Percentiles rank a stretch among this genome's conserved stretches.
Conservation (phyloP, 768 basidiomycete species). For the Tephrocybe sp. region DNA sequence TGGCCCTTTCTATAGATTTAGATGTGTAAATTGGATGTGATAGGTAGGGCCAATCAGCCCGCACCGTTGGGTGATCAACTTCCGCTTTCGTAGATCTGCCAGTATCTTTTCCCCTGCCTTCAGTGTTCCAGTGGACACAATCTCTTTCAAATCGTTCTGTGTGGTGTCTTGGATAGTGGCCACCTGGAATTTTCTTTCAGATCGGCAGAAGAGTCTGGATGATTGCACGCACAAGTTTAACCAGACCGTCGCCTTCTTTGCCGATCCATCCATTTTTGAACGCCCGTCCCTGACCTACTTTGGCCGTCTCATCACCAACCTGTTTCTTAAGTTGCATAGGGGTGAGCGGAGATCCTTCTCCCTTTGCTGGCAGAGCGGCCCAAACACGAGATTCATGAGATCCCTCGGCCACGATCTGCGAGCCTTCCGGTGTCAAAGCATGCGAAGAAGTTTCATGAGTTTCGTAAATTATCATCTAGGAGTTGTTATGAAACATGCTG, state of each 20-base stretch:
- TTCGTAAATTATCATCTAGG: conserved; percentile 81
- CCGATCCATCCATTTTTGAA: conserved; percentile 98
- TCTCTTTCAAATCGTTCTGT: conserved; percentile 68
- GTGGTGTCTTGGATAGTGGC: conserved; percentile 72
- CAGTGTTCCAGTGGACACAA: conserved; percentile 72
- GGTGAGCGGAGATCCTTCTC: conserved; percentile 65
- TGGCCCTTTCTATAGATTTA: conserved; percentile 81
- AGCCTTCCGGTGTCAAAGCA: conserved; percentile 80
- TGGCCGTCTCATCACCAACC: conserved; percentile 86
- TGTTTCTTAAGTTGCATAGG: conserved; percentile 66
- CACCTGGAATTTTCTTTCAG: conserved; percentile 40
- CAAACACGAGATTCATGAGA: conserved; percentile 97
- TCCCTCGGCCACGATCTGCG: conserved; percentile 73
- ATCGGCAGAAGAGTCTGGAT: conserved; percentile 4
- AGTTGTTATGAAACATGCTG: conserved; percentile 14
- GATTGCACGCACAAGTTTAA: conserved; percentile 70
- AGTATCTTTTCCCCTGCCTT: conserved; percentile 77
- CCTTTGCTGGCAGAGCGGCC: conserved; percentile 74
- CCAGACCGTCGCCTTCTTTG: conserved; percentile 86
- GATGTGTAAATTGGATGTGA: too few species aligned
- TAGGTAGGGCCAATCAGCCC: too few species aligned
- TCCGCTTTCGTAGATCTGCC: conserved; percentile 89
- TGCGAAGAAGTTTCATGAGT: conserved; percentile 76
- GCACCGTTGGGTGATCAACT: conserved; percentile 83
- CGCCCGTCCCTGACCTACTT: conserved; percentile 92